Percentiles rank a stretch among this genome's conserved stretches.
Conservation (phyloP, 805 yeast genomes). For the Henningerozyma blattae region DNA sequence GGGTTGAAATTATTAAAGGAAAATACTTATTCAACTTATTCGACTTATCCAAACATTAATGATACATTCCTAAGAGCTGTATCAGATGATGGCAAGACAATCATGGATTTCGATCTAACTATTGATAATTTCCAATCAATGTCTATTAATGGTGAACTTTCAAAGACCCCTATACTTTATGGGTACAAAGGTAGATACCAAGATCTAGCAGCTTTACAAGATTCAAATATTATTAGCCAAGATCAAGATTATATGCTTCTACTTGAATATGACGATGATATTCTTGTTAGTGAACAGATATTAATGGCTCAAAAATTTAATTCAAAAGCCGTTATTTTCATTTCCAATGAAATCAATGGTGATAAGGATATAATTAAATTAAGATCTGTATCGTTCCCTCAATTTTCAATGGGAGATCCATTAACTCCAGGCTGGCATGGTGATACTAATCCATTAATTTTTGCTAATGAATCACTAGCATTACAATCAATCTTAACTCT, state of each 20-base stretch:
- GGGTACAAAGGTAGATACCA: slow-evolving; percentile 50
- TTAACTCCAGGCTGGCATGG: slow-evolving; percentile 55
- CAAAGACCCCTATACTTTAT: slow-evolving; percentile 39
- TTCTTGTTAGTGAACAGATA: slow-evolving; percentile 36
- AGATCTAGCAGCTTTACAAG: slow-evolving; percentile 38
- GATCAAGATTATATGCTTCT: slow-evolving; percentile 43
- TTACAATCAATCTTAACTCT: slow-evolving; percentile 63
- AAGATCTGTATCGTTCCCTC: slow-evolving; percentile 41
- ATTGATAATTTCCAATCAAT: slow-evolving; percentile 52
- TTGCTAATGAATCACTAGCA: slow-evolving; percentile 31
- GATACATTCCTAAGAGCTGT: background rate
- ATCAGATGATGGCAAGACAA: slow-evolving; percentile 7
- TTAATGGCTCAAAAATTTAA: slow-evolving; percentile 41
- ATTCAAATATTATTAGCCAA: slow-evolving; percentile 27
- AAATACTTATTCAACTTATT: slow-evolving; percentile 36
- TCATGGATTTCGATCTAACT: slow-evolving; percentile 14
- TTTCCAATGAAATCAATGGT: slow-evolving; percentile 32
- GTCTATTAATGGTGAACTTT: slow-evolving; percentile 43
- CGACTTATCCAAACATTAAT: slow-evolving; percentile 45
- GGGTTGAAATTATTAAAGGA: slow-evolving; percentile 34
- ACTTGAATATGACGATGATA: slow-evolving; percentile 44
- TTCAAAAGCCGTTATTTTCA: slow-evolving; percentile 54
- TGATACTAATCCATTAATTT: slow-evolving; percentile 24
- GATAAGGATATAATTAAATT: slow-evolving; percentile 21
- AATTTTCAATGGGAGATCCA: slow-evolving; percentile 62